Conservation (phyloP, 495 filamentous ascomycete species). For the Pyrenula aspistea region DNA sequence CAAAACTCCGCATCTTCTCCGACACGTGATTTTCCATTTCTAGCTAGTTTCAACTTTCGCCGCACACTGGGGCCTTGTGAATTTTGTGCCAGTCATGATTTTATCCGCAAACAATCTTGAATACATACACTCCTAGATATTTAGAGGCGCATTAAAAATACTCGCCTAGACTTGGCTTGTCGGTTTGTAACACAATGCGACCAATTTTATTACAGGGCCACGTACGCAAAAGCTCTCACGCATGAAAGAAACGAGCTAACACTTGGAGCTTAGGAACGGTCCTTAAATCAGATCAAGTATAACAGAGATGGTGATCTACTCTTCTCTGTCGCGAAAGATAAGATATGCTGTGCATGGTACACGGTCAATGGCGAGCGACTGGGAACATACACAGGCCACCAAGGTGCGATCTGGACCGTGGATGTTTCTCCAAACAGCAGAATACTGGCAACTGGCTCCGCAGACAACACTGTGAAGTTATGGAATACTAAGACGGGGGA, state of each 20-base stretch:
- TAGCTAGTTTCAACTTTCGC: too few relatives aligned
- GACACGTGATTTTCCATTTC: too few relatives aligned
- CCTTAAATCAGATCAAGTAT: slow-evolving; percentile 96
- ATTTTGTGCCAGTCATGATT: too few relatives aligned
- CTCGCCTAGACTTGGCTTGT: too few relatives aligned
- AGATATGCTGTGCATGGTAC: slow-evolving; percentile 91
- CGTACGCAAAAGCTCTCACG: slow-evolving; percentile 35
- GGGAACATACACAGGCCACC: slow-evolving; percentile 92
- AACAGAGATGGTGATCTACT: slow-evolving; percentile 94
- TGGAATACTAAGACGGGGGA: slow-evolving; percentile 95
- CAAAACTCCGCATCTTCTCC: too few relatives aligned
- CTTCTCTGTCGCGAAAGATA: slow-evolving; percentile 96
- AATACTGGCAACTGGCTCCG: slow-evolving; percentile 85
- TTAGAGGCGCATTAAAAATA: too few relatives aligned
- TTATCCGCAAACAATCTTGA: too few relatives aligned
- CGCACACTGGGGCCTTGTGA: too few relatives aligned
- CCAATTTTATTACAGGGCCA: slow-evolving; percentile 93
- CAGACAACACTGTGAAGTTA: slow-evolving; percentile 94
- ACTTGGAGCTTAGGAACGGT: slow-evolving; percentile 56
- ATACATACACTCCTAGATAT: too few relatives aligned
- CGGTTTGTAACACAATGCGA: slow-evolving; percentile 56
- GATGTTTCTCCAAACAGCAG: slow-evolving; percentile 92
- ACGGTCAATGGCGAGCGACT: slow-evolving; percentile 88
- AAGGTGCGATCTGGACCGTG: slow-evolving; percentile 96
- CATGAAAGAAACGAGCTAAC: slow-evolving; percentile 2